These are phyloP conservation scores for Biancaea sappan DNA, from an alignment of 306 rosid species.

Conservation along the genomic window DNA sequence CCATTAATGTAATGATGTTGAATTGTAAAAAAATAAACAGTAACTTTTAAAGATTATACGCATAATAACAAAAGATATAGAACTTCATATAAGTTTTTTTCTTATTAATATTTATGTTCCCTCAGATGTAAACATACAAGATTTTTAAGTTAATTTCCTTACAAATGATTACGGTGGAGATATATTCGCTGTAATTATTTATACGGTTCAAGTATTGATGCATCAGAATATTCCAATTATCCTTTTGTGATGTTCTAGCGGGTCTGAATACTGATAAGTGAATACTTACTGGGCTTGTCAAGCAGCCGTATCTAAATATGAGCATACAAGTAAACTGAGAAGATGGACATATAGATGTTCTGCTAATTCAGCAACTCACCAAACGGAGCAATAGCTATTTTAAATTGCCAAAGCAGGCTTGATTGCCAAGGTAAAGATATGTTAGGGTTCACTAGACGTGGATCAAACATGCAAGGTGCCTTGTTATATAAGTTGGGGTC, in stretches of 20 bases:
- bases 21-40: no score
- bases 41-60: no score
- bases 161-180: not conserved
- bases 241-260: not conserved
- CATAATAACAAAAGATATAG: no score
- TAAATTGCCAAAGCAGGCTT: not conserved
- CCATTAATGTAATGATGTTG: no score
- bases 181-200: not conserved
- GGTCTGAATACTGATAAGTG: not conserved
- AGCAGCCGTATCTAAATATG: not conserved
- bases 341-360: no score
- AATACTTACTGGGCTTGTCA: no score
- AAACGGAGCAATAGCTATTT: not conserved
- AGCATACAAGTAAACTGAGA: not conserved
- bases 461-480: not conserved
- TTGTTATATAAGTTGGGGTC: not conserved
- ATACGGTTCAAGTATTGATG: not conserved
- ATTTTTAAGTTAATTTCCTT: not conserved
- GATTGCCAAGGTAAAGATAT: not conserved
- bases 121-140: not conserved
- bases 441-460: not conserved
- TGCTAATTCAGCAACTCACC: not conserved
- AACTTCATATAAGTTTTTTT: no score
- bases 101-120: no score
- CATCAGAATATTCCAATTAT: not conserved